Base-by-base conservation (phyloP, 2,329 filamentous ascomycete species). In the Alternaria sp. region DNA sequence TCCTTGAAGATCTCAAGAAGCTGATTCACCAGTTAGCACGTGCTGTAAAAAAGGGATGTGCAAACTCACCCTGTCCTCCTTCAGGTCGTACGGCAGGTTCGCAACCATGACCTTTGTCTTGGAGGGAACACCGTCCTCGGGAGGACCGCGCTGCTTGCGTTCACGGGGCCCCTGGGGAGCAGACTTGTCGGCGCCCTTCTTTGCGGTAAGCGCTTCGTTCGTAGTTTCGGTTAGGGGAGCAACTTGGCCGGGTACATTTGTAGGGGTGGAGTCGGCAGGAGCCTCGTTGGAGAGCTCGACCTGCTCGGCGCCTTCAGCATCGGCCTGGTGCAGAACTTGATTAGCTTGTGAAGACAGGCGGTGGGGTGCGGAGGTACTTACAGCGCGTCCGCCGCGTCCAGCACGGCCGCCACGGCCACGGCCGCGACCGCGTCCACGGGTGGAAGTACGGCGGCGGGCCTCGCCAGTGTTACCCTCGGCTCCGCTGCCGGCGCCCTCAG, bases 101-200 rank as follows among this genome's bases (percentile, higher is more conserved):
- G 96, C 96, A 78, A 99, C 96, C 96, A 99, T 99, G 84, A 99
- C 77, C 91, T 99, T 99, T 83, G 92, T 98, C 91, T 97, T 97
- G 83, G 95, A 98, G 71, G 96, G 91, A 78, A 99, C 93, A 74
- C 96, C 96, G 81, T 99, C 95, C 83, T 97, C 95, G 65, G 96
- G 96, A 70, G 96, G 96, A 69, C 96, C 96, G 82, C 96, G 94
- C 89, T 97, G 89, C 85, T 89, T 90, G 81, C 87, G 88, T 74
- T 86, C 84, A 75, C 86, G 86, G 66, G 81, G 84, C 72, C 82
- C 83, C 74, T 83, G 84, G 69, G 83, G 76, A 76, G 80, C 80
- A 62, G 74, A 68, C 79, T 83, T 83, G 73, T 83, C 81, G 66
- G 85, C 85, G 67, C 80, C 82, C 77, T 83, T 84, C 57, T 79